Evolutionary conservation across 768 basidiomycete genomes (phyloP).

Genomic region (Calvatia gigantea): DNA sequence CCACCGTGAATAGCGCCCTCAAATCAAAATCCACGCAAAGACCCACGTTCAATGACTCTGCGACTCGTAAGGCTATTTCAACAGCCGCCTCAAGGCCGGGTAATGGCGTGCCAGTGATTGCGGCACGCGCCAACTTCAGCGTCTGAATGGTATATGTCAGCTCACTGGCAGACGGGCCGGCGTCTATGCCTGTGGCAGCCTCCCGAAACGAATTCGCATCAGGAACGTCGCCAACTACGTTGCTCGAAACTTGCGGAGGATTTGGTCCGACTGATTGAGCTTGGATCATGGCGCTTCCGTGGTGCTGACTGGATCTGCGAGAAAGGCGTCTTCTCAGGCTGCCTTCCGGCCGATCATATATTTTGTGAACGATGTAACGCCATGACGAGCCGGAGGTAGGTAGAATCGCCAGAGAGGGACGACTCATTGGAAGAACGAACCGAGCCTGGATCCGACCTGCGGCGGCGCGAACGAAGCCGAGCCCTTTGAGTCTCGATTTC

Average conservation of each 20-base stretch:
- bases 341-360: not conserved
- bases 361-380: not conserved
- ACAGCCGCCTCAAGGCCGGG: slow-evolving; percentile 5
- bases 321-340: not conserved
- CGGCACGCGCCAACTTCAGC: not conserved
- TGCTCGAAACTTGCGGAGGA: not conserved
- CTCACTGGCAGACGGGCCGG: not conserved
- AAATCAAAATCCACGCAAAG: not conserved
- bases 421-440: not conserved
- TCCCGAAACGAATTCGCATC: not conserved
- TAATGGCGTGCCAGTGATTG: not conserved
- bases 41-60: slow-evolving; percentile 1
- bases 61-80: not conserved
- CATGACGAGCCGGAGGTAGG: not conserved
- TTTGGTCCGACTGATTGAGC: not conserved
- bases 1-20: not conserved
- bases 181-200: not conserved
- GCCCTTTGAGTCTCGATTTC: not conserved
- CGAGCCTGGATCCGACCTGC: not conserved
- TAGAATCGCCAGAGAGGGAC: not conserved
- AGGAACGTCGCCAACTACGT: not conserved
- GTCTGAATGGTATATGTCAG: not conserved
- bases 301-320: not conserved
- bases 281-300: not conserved
- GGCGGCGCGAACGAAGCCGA: not conserved